These are phyloP conservation scores for Coemansia sp. DNA, from an alignment of 192 early-diverging fungal genomes.

Conservation along the genomic window DNA sequence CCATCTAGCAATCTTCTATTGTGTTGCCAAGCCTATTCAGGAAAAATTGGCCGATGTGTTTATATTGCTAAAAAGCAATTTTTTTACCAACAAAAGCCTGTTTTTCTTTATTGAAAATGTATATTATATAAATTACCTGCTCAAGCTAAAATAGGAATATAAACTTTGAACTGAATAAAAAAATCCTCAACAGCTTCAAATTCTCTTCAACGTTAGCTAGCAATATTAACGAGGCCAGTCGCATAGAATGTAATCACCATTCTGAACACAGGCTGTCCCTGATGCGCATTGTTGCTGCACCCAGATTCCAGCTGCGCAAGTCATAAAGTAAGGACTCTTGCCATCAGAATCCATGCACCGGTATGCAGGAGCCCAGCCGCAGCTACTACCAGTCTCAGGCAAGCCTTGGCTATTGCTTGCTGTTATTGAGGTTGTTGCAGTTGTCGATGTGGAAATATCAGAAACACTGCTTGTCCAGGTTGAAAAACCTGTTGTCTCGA, in stretches of 20 bases:
- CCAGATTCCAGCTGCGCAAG: conserved; percentile 36
- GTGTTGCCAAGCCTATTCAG: too few species aligned
- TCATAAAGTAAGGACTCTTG: conserved; percentile 21
- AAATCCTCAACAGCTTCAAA: too few species aligned
- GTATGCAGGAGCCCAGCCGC: conserved; percentile 18
- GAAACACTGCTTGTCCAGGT: background rate
- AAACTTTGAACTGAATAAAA: too few species aligned
- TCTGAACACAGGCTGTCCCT: conserved; percentile 42
- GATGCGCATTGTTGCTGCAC: conserved; percentile 35
- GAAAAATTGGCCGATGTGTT: background rate
- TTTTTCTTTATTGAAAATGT: too few species aligned
- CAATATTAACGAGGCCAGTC: conserved; percentile 40
- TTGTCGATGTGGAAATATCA: background rate
- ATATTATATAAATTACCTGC: too few species aligned
- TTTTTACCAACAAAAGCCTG: too few species aligned
- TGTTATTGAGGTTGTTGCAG: too few species aligned
- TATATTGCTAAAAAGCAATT: background rate
- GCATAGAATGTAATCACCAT: conserved; percentile 34
- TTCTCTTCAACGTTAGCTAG: too few species aligned
- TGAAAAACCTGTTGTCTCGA: background rate
- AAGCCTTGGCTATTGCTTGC: background rate
- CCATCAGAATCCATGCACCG: conserved; percentile 27
- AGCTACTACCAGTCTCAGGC: conserved; percentile 20
- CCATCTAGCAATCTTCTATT: too few species aligned
- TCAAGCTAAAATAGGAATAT: too few species aligned